Base-by-base conservation (phyloP, 306 rosid species). In the Rosa chinensis region DNA sequence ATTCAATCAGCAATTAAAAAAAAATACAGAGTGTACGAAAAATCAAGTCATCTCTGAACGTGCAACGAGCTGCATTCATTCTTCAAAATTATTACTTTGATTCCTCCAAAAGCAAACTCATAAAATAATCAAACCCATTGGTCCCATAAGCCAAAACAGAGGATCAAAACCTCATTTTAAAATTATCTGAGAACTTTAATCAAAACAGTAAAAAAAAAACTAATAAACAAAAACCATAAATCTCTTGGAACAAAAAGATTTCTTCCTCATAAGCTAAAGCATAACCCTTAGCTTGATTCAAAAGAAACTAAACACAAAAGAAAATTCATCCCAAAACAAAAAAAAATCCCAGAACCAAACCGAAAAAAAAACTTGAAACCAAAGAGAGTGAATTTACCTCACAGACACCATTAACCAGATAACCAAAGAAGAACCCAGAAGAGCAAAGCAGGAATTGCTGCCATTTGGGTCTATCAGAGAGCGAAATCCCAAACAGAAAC, bases 321-420 rank as follows among this genome's bases (percentile, higher is more conserved):
- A 32, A 52, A 1, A 4, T 39, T 21, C 55, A 76, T 64, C 79
- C 63, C 66, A 25, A 9, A 85, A 76, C 72, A 68, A 1, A 76
- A 70, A 77, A 80, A 43, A 6, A 10, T 43, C 75, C 74, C 58
- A 63, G 67, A 32, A 32, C 63, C 66, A 25, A 9, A 85, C 74
- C 72, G 64, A 76, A 70, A 77, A 80, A 32, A 74, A 66, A 74
- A 56, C 37, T 17, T 18, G 64, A 84, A 39, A 84, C 40, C 21
- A 74, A 43, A 77, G 28, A 80, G 79, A 32, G 71, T 45, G 77
- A 66, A 5, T 28, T 11, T 82, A 95, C 99, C 98, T 95, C 99
- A 77, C 99, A 95, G 76, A 95, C 69, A 48, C 99, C 98, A 82
- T 25, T 25, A 25, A 25, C 25, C 25, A 25, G 25, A 25, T 25